Base-by-base conservation (phyloP, 805 yeast genomes). In the Trichomonascus vanleenenianus region DNA sequence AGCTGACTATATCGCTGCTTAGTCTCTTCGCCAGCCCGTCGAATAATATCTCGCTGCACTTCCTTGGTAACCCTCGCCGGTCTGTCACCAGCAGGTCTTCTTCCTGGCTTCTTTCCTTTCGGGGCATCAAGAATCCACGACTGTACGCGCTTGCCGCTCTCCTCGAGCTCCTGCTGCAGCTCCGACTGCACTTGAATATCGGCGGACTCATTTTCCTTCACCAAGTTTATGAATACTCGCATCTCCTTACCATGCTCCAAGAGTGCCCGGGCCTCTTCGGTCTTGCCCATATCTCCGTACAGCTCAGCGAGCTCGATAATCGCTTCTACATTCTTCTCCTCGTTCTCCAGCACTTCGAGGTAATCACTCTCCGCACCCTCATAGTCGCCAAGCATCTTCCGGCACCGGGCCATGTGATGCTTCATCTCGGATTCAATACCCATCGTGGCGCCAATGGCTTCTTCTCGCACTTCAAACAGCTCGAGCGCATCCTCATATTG, bases 241-340 rank as follows among this genome's bases (percentile, higher is more conserved):
- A 14, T 34, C 37, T 34, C 16, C 19, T 15, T 34, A 19, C 14
- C 37, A 9, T 34, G 19, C 19, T 34, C 18, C 10, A 37, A 10
- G 14, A 37, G 9, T 12, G 31, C 37, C 16, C 31, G 34, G 18
- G 43, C 31, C 10, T 40, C 43, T n/a, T 40, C 30, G 18, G 25
- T n/a, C 30, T 18, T 15, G 25, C 30, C 37, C n/a, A 59, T 58
- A 1, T 62, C 58, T 25, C 81, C 85, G 49, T 80, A 76, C 1
- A 87, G 78, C 64, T 93, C 97, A 0, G 93, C 95, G 20, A 93
- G 67, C 0, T 85, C 81, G 25, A 89, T 71, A 55, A 83, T 79
- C 9, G 81, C 76, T 50, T 88, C 95, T 30, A 84, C 64, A 54
- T 86, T 80, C 8, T 71, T 71, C 6, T 51, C 54, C 20, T 66